These are phyloP conservation scores for Aphanomyces invadans DNA, from an alignment of 352 stramenopile species.

Conservation along the genomic window DNA sequence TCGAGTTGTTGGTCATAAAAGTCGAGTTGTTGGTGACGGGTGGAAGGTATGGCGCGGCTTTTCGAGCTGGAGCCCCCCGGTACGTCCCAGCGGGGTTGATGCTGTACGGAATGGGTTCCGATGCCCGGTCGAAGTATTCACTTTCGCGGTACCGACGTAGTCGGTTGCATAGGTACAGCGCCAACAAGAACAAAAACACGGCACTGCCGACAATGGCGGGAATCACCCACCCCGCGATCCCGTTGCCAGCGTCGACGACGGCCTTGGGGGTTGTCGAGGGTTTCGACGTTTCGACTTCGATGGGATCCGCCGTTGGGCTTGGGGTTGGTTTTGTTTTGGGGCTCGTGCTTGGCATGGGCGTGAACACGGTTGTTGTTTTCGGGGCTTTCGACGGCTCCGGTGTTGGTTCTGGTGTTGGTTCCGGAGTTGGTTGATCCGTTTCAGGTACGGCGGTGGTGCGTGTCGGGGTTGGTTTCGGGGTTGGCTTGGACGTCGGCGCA, in stretches of 20 bases:
- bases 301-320: no score
- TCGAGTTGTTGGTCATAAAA: background rate
- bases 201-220: slow-evolving; percentile 3
- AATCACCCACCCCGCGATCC: background rate
- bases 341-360: no score
- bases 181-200: slow-evolving; percentile 12
- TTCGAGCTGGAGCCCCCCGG: background rate
- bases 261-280: background rate
- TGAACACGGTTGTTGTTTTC: no score
- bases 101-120: background rate
- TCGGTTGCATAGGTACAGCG: background rate
- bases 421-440: no score
- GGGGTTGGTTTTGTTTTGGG: no score
- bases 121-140: background rate
- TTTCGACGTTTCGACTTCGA: no score
- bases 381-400: no score
- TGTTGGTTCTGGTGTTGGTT: no score
- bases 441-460: no score
- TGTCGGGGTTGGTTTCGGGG: no score
- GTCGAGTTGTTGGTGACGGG: background rate
- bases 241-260: background rate
- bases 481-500: no score
- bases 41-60: background rate
- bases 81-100: background rate
- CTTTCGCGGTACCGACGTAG: background rate